Evolutionary conservation across 306 rosid species (phyloP).

Genomic region (Abrus pulchellus): DNA sequence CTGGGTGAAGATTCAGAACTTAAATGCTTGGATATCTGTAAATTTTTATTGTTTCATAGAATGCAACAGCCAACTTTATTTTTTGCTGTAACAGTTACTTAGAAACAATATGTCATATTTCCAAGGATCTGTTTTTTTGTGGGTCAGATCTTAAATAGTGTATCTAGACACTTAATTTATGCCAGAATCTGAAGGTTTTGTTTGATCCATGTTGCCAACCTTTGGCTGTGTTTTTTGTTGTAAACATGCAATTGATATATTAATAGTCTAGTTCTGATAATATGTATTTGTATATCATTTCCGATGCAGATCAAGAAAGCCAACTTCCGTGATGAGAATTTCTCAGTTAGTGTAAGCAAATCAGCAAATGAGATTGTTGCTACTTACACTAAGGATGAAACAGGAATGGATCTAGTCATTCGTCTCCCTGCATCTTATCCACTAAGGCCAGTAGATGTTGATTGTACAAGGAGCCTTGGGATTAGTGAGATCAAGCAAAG

Average conservation of each 20-base stretch:
- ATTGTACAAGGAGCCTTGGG: conserved; percentile 89
- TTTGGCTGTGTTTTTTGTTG: neutral
- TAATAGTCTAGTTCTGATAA: conserved; percentile 41
- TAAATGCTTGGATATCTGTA: conserved; percentile 9
- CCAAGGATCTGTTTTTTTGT: conserved; percentile 21
- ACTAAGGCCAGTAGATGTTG: conserved; percentile 88
- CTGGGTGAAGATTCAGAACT: neutral
- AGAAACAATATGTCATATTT: conserved; percentile 21
- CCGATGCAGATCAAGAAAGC: conserved; percentile 85
- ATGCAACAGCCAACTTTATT: conserved; percentile 34
- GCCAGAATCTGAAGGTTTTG: neutral
- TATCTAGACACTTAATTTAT: neutral
- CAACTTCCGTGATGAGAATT: conserved; percentile 80
- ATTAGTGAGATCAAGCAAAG: conserved; percentile 92
- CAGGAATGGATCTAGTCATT: conserved; percentile 94
- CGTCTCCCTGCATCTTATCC: conserved; percentile 96
- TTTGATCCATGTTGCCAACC: conserved; percentile 18
- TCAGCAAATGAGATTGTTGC: conserved; percentile 97
- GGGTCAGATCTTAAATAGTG: conserved; percentile 1
- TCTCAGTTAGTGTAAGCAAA: conserved; percentile 89
- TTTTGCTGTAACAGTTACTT: conserved; percentile 24
- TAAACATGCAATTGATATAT: conserved; percentile 3
- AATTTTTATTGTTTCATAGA: conserved; percentile 15
- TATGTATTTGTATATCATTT: conserved; percentile 32
- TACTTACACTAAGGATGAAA: conserved; percentile 96